Conservation (phyloP, 495 filamentous ascomycete genomes). For the Lepraria neglecta region DNA sequence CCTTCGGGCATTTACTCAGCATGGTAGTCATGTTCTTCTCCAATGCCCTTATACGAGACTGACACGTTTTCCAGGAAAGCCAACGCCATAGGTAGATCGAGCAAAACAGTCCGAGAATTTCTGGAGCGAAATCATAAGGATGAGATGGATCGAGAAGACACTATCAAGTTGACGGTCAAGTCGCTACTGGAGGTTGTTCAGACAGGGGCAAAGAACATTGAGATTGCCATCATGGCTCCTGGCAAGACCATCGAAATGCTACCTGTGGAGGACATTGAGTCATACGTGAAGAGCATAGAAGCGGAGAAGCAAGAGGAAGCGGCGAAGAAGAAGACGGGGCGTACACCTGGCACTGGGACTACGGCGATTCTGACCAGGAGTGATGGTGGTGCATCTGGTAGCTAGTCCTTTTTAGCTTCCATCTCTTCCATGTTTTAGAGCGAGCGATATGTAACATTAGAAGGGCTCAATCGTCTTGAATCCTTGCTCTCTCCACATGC, state of each 20-base stretch:
- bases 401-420: constrained; percentile 21
- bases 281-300: constrained; percentile 96
- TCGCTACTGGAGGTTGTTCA: constrained; percentile 96
- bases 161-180: constrained; percentile 96
- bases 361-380: constrained; percentile 70
- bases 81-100: constrained; percentile 94
- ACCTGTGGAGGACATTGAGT: constrained; percentile 88
- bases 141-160: constrained; percentile 91
- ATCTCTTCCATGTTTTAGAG: not conserved
- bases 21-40: constrained; percentile 55
- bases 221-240: constrained; percentile 98
- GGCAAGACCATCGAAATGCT: constrained; percentile 90
- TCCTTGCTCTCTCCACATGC: not conserved
- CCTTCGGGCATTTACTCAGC: constrained; percentile 97
- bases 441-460: constrained; percentile 7
- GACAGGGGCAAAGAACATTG: constrained; percentile 98
- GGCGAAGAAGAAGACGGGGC: constrained; percentile 86
- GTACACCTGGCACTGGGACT: constrained; percentile 67
- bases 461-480: not conserved
- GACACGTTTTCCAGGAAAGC: constrained; percentile 67
- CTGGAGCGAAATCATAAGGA: constrained; percentile 96
- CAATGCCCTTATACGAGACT: constrained; percentile 5
- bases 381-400: constrained; percentile 45
- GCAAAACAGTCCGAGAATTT: constrained; percentile 98
- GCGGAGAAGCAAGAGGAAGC: constrained; percentile 98